Evolutionary conservation across 148 eudicot species (phyloP), one percentile per base, ranked within the genome.

Genomic region (Vaccinium corymbosum): DNA sequence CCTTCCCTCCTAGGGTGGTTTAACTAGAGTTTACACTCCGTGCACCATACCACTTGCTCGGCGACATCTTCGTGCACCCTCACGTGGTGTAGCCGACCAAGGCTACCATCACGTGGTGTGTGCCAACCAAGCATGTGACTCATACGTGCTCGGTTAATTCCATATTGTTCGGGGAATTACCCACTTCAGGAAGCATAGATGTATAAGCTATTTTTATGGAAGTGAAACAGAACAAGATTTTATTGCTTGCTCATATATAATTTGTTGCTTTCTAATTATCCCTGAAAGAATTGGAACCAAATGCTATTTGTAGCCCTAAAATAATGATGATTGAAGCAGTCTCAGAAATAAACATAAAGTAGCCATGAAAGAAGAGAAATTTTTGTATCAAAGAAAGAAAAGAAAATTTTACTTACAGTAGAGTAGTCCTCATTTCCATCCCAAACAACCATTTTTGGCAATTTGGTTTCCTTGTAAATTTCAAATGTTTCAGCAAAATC

Each of bases 371-470:
- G 22, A n/a, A 12, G 78, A 35, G 6, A 38, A 53, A 6, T 15
- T 49, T 50, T 25, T 53, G 46, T 42, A 42, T 0, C 46, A 42
- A 42, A 42, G 6, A 42, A 42, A 42, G 6, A n/a, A 20, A 84
- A 20, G 1, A 38, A 79, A 6, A 25, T 49, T 57, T 25, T 53
- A 90, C 96, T 93, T 91, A 97, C 99, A 2, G 92, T 87, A 78
- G 86, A 92, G 86, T 93, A 97, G 70, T 92, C 98, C 84, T 97
- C 96, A 74, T 97, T 85, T 79, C 99, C 97, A 86, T 95, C 97
- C 99, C 99, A 97, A 57, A 97, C 93, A 73, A 95, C 88, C 99
- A 97, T 97, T 89, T 90, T 95, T 51, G 99, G 99, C 48, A 95
- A 87, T 80, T 88, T 90, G 73, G 94, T 88, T 78, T 86, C 89